phyloP scores from a whole-genome alignment of 441 rosid genomes.

The Syzygium syzygioides region DNA sequence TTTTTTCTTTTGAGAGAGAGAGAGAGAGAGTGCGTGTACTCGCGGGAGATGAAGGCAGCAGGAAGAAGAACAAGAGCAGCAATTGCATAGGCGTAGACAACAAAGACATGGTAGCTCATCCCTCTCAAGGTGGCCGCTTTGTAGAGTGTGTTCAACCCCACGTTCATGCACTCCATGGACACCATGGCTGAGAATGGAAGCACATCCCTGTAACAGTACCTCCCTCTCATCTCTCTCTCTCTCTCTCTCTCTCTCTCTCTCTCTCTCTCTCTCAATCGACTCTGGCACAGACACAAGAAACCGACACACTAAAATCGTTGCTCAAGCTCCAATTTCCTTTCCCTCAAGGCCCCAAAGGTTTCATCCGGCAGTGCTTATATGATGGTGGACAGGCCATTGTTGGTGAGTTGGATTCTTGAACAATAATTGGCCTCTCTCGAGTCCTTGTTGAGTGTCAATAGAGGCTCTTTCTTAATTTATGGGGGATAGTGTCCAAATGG shows the following conservation, averaged over 20 bases:
- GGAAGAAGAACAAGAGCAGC: slow-evolving; percentile 27
- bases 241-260: background rate
- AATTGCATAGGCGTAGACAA: slow-evolving; percentile 27
- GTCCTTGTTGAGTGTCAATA: background rate
- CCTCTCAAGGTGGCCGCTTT: slow-evolving; percentile 34
- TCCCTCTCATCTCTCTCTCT: background rate
- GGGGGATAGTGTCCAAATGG: background rate
- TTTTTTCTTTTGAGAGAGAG: background rate
- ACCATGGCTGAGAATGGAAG: slow-evolving; percentile 39
- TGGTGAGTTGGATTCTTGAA: background rate
- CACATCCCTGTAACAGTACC: slow-evolving; percentile 10
- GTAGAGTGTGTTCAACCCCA: slow-evolving; percentile 19
- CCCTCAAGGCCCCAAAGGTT: background rate
- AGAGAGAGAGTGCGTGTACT: slow-evolving; percentile 11
- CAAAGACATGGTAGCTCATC: slow-evolving; percentile 24
- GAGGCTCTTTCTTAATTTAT: background rate
- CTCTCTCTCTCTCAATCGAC: background rate
- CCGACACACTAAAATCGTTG: background rate
- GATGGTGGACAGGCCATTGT: background rate
- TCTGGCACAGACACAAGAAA: background rate
- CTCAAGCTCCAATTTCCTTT: background rate
- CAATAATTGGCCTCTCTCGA: background rate
- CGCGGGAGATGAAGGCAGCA: slow-evolving; percentile 21
- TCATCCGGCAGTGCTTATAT: background rate
- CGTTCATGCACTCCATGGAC: slow-evolving; percentile 42